Conservation (phyloP, 805 yeast species). For the Debaryomyces castellii region DNA sequence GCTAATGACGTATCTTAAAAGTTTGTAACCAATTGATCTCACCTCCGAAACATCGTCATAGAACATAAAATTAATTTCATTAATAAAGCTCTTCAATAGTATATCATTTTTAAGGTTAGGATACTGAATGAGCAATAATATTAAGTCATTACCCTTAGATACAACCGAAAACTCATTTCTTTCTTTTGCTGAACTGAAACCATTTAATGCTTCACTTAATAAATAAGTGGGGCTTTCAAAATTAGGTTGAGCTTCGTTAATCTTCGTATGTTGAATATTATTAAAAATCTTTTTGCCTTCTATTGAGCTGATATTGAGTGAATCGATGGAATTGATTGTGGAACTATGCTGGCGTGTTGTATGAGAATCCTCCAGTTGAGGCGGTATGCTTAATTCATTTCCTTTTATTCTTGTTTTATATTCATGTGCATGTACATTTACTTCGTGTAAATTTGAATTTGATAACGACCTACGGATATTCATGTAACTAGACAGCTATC, state of each 20-base stretch:
- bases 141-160: conserved; percentile 64
- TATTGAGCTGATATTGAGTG: conserved; percentile 8
- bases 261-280: not conserved
- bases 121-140: conserved; percentile 51
- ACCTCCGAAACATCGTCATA: conserved; percentile 59
- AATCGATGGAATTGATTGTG: conserved; percentile 10
- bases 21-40: conserved; percentile 72
- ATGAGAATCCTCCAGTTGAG: not conserved
- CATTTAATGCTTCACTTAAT: conserved; percentile 60
- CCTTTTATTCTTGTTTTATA: not conserved
- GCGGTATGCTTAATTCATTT: not conserved
- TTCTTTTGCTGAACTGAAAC: conserved; percentile 50
- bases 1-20: conserved; percentile 63
- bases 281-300: not conserved
- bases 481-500: not conserved
- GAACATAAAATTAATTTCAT: conserved; percentile 59
- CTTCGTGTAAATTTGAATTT: not conserved
- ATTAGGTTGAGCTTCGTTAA: conserved; percentile 1
- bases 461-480: not conserved
- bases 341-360: conserved; percentile 5
- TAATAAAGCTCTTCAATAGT: conserved; percentile 55
- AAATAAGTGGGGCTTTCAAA: conserved; percentile 50
- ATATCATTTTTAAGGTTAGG: conserved; percentile 67
- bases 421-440: not conserved
- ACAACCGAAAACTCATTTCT: conserved; percentile 51